phyloP scores from a whole-genome alignment of 495 filamentous ascomycete genomes.

The Xylaria scruposa region DNA sequence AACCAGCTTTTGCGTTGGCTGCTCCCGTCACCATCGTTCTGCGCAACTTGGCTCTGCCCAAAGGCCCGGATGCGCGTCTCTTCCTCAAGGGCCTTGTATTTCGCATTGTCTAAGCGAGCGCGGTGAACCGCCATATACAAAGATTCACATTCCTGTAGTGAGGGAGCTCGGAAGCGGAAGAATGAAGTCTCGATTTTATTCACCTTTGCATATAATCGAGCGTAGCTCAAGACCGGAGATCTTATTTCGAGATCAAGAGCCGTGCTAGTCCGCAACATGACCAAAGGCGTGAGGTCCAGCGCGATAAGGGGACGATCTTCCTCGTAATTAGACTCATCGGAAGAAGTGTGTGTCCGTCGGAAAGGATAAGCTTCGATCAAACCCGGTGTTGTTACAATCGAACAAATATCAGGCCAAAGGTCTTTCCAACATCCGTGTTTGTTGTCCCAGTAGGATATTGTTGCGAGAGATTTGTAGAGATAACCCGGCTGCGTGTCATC shows the following conservation, averaged over 20 bases:
- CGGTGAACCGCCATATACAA: conserved; percentile 85
- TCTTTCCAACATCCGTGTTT: conserved; percentile 79
- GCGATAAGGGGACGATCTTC: conserved; percentile 70
- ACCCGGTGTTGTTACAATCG: conserved; percentile 80
- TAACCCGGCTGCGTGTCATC: conserved; percentile 53
- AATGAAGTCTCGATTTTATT: conserved; percentile 72
- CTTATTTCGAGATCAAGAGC: conserved; percentile 93
- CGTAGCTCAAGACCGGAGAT: conserved; percentile 65
- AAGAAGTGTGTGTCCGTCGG: conserved; percentile 50
- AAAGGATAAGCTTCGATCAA: conserved; percentile 84
- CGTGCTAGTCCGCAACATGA: conserved; percentile 85
- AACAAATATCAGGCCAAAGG: conserved; percentile 76
- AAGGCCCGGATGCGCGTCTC: conserved; percentile 59
- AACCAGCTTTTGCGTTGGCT: conserved; percentile 58
- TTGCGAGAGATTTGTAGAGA: conserved; percentile 70
- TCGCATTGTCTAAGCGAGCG: conserved; percentile 84
- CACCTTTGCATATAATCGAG: conserved; percentile 71
- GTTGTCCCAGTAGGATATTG: conserved; percentile 85
- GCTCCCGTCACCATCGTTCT: conserved; percentile 49
- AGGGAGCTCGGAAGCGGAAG: conserved; percentile 78
- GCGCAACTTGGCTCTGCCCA: conserved; percentile 46
- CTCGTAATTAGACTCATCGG: conserved; percentile 33
- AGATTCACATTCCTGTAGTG: conserved; percentile 74
- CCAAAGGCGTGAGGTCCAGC: conserved; percentile 85
- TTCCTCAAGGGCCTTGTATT: conserved; percentile 80